Conservation (phyloP, 495 filamentous ascomycete species). For the Halenospora varia region DNA sequence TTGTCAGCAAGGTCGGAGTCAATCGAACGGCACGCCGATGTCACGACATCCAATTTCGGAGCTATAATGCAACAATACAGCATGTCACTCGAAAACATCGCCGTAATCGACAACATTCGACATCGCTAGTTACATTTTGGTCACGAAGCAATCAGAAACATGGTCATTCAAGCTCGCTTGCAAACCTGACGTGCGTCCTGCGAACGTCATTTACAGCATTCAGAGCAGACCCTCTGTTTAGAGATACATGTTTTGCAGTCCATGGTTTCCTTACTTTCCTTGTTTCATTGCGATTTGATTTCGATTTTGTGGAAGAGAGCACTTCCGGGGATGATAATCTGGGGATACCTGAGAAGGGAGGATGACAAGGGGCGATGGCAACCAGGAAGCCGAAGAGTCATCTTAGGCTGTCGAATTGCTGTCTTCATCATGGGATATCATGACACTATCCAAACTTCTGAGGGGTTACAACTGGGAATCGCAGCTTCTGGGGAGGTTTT, state of each 20-base stretch:
- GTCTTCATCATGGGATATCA: neutral
- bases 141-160: constrained; percentile 21
- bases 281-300: constrained; percentile 17
- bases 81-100: constrained; percentile 6
- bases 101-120: constrained; percentile 12
- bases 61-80: constrained; percentile 16
- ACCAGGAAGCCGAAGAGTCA: neutral
- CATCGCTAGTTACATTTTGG: constrained; percentile 15
- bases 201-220: constrained; percentile 15
- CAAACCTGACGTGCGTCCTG: constrained; percentile 2
- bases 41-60: constrained; percentile 23
- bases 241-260: constrained; percentile 23
- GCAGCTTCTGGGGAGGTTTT: constrained; percentile 26
- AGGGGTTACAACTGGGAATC: constrained; percentile 15
- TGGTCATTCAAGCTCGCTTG: constrained; percentile 27
- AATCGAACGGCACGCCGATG: constrained; percentile 31
- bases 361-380: neutral
- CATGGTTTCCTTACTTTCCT: constrained; percentile 16
- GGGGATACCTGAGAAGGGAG: neutral
- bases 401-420: neutral
- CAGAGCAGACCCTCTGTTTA: constrained; percentile 24
- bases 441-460: neutral
- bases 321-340: constrained; percentile 23
- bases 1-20: constrained; percentile 16
- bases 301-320: constrained; percentile 13